phyloP scores from a whole-genome alignment of 208 protist species.

The Herpetomonas samuelpessoai region DNA sequence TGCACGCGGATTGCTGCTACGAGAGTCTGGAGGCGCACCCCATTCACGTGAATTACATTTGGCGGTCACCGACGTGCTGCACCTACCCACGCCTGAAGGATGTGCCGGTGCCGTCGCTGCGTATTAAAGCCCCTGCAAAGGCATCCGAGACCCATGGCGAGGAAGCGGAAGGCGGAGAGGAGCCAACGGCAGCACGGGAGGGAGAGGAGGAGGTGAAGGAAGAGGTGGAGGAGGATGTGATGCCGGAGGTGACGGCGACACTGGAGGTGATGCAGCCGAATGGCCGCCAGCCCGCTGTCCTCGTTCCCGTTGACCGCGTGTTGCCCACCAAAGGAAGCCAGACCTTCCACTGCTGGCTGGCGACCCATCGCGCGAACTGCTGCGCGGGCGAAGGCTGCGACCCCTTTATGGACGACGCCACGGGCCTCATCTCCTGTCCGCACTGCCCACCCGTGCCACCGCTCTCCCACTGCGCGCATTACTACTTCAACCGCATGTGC shows the following conservation, averaged over 20 bases:
- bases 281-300: no score
- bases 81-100: slow-evolving; percentile 68
- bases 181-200: no score
- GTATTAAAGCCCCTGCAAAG: no score
- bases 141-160: no score
- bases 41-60: slow-evolving; percentile 86
- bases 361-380: no score
- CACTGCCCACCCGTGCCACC: background rate
- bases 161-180: no score
- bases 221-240: no score
- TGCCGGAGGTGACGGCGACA: no score
- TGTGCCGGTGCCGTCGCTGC: slow-evolving; percentile 11
- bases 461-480: slow-evolving; percentile 35
- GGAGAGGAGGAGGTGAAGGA: no score
- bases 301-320: background rate
- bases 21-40: slow-evolving; percentile 42
- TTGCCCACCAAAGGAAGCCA: slow-evolving; percentile 13
- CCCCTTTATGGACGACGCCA: background rate
- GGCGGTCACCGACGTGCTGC: slow-evolving; percentile 52
- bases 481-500: slow-evolving; percentile 34
- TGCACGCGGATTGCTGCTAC: slow-evolving; percentile 66
- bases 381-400: background rate
- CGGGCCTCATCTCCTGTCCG: background rate
- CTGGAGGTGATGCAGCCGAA: background rate
- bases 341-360: slow-evolving; percentile 11